These are phyloP conservation scores for Whalleya microplaca DNA, from an alignment of 2,329 filamentous ascomycete genomes.

Conservation along the genomic window DNA sequence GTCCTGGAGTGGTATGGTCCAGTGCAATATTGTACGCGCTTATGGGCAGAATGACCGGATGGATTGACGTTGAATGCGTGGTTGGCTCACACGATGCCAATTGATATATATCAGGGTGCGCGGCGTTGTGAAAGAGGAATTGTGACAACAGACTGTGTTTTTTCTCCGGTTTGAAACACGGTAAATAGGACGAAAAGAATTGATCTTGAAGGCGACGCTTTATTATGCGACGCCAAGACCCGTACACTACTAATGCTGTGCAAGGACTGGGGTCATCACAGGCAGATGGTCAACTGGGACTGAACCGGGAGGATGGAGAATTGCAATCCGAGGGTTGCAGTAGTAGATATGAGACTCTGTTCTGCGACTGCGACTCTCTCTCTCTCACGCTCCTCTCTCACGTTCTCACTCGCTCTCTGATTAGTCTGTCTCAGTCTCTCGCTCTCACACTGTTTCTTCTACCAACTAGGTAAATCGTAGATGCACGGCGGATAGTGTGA, in stretches of 20 bases:
- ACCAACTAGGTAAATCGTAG: neutral
- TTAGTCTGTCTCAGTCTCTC: too few relatives aligned
- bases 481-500: too few relatives aligned
- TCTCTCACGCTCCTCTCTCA: too few relatives aligned
- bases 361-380: too few relatives aligned
- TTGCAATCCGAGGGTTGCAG: neutral
- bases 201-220: conserved; percentile 26
- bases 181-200: conserved; percentile 1
- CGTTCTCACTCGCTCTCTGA: too few relatives aligned
- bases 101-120: neutral
- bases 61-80: conserved; percentile 12
- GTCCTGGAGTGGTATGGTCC: conserved; percentile 27
- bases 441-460: too few relatives aligned
- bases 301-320: neutral
- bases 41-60: neutral
- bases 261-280: conserved; percentile 19
- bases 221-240: conserved; percentile 36
- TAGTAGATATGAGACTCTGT: too few relatives aligned
- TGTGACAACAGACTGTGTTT: neutral
- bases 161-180: conserved; percentile 1
- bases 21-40: conserved; percentile 16
- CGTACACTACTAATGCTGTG: conserved; percentile 18
- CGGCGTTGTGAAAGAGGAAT: neutral
- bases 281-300: neutral
- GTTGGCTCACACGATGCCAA: conserved; percentile 16